Conservation (phyloP, 345 rosid genomes). For the Gossypium stocksii region DNA sequence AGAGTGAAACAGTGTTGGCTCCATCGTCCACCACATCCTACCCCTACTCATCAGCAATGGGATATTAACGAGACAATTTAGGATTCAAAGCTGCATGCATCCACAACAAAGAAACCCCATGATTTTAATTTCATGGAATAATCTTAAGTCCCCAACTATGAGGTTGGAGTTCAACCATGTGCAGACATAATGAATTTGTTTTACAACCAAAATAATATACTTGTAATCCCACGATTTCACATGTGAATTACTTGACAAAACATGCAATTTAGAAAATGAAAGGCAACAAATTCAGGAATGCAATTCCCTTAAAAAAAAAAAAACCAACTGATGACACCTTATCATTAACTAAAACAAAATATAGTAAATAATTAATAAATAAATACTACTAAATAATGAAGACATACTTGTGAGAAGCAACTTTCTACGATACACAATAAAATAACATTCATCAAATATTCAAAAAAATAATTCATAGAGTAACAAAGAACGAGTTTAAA, state of each 20-base stretch:
- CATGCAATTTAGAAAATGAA: no score
- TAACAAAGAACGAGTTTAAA: neutral
- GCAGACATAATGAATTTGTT: neutral
- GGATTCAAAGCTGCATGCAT: neutral
- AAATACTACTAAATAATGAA: no score
- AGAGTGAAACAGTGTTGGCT: neutral
- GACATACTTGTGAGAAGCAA: no score
- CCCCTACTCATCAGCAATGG: no score
- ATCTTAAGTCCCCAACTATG: no score
- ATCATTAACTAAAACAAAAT: no score
- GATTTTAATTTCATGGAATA: neutral
- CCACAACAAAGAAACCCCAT: neutral
- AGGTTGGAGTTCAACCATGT: no score
- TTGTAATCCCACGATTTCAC: neutral
- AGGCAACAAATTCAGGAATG: no score
- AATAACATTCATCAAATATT: conserved; percentile 3
- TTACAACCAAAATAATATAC: neutral
- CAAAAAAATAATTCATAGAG: neutral
- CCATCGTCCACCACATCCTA: neutral
- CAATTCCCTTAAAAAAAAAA: no score
- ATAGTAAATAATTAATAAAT: no score
- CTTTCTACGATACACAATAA: conserved; percentile 4
- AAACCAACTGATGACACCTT: neutral
- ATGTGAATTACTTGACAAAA: neutral
- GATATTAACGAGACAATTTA: no score